Base-by-base conservation (phyloP, 495 filamentous ascomycete genomes). In the Pseudevernia furfuracea region DNA sequence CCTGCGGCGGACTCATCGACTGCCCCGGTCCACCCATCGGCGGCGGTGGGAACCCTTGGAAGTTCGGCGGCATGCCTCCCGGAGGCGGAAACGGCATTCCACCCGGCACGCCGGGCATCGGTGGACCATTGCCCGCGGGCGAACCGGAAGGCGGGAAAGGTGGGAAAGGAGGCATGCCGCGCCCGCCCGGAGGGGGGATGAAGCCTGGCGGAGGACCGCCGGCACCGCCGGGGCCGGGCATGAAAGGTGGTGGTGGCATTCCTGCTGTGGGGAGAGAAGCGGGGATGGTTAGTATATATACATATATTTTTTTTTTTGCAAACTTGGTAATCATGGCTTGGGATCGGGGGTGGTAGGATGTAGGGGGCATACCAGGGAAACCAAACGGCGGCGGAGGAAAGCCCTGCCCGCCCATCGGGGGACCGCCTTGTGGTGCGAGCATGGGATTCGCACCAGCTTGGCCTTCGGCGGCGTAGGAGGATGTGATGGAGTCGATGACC, bases 401-500 rank as follows among this genome's bases (percentile, higher is more conserved):
- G 39, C 61, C 73, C 53, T 57, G 69, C 61, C 34, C 60, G 19
- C 64, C 65, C 39, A 65, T 46, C 0, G 66, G 62, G 21, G 78
- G 76, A 11, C 67, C 72, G 12, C 75, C 76, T 15, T 78, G 78
- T 21, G 85, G 84, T 28, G 79, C 84, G 66, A 93, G 83, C 79
- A 92, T 89, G 46, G 90, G 92, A 74, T 95, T 96, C 37, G 85
- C 82, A 69, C 86, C 81, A 62, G 88, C 83, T 75, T 96, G 90
- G 71, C 94, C 94, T 74, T 94, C 94, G 67, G 91, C 92, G 53
- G 87, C 88, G 81, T 98, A 97, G 36, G 92, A 94, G 44, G 85
- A 88, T 19, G 94, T 97, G 76, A 98, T 98, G 61, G 86, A 90
- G 79, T 98, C 94, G 74, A 98, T 98, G 62, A 98, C 95, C 43